phyloP scores from a whole-genome alignment of 1,284 basidiomycete genomes.

The Filobasidium uniguttulatum region DNA sequence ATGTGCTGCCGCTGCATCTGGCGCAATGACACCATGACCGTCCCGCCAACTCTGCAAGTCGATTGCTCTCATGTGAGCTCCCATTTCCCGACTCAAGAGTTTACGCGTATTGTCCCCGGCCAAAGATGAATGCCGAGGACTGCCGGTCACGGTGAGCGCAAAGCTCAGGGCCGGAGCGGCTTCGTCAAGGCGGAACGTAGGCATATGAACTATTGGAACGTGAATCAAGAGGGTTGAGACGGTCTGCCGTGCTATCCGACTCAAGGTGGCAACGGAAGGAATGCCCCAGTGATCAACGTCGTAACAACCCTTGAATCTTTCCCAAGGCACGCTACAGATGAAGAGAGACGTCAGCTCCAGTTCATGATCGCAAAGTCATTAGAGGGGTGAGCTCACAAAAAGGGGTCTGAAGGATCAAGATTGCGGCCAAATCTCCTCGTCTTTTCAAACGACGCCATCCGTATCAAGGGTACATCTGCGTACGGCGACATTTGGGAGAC shows the following conservation, averaged over 20 bases:
- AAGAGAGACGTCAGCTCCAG: not conserved
- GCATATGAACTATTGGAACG: conserved; percentile 37
- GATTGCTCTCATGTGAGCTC: not conserved
- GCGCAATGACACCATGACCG: conserved; percentile 8
- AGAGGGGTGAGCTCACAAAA: conserved; percentile 22
- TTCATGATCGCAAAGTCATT: not conserved
- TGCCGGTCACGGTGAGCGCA: conserved; percentile 38
- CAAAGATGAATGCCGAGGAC: conserved; percentile 14
- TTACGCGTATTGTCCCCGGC: not conserved
- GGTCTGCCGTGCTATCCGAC: conserved; percentile 35
- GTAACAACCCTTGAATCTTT: conserved; percentile 37
- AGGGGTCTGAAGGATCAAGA: conserved; percentile 17
- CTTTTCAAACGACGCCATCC: conserved; percentile 20
- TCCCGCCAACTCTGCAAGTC: conserved; percentile 8
- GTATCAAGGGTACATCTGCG: conserved; percentile 32
- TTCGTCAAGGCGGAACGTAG: conserved; percentile 37
- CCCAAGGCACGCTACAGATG: conserved; percentile 28
- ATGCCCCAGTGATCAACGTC: conserved; percentile 39
- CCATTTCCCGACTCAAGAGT: not conserved
- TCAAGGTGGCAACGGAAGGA: conserved; percentile 34
- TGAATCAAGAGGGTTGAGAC: conserved; percentile 37
- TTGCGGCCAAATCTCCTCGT: conserved; percentile 17
- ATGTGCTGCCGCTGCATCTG: conserved; percentile 1
- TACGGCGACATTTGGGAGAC: conserved; percentile 23
- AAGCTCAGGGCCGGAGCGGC: conserved; percentile 37